Evolutionary conservation across 805 yeast genomes (phyloP), one percentile per base, ranked within the genome.

Genomic region (Komagataella kurtzmanii): DNA sequence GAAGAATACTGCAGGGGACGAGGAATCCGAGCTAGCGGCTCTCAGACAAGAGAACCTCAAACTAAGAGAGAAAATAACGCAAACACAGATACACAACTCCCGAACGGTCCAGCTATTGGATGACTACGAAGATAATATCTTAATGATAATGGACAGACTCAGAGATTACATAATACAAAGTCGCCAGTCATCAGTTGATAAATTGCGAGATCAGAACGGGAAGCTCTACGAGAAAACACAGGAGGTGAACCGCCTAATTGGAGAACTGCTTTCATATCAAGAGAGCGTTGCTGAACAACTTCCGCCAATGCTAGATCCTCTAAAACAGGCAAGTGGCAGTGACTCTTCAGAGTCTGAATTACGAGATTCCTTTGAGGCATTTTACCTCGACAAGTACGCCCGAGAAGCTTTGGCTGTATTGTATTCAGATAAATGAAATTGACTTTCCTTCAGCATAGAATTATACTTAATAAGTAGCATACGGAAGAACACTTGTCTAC

Each of bases 101-200:
- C 40, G 40, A 17, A 24, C 50, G 17, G 24, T 54, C 17, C 45
- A 19, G 6, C 14, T 51, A n/a, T 36, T 55, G 3, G 51, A 40
- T 17, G 54, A 52, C 17, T 55, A 54, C 48, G 56, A 55, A 36
- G 44, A n/a, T 24, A 50, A 46, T n/a, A 49, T 54, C 3, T 5
- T 43, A 19, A 17, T 24, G 18, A 51, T 55, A 6, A 18, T 54
- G n/a, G 51, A 44, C 17, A 23, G 23, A 4, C 36, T 55, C 43
- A 50, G 51, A n/a, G 47, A 19, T 40, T 46, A 50, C 49, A 50
- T 50, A 8, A 18, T 24, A 24, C 40, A 30, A 14, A 30, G 14
- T 10, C 40, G 40, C 8, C 40, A 30, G 40, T 8, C 40, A 30
- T 30, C 40, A 14, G 40, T 30, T 30, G 40, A 10, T 30, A 30